Evolutionary conservation across 176 grass and related monocot genomes (phyloP).

Genomic region (sorghum (Sorghum bicolor)): DNA sequence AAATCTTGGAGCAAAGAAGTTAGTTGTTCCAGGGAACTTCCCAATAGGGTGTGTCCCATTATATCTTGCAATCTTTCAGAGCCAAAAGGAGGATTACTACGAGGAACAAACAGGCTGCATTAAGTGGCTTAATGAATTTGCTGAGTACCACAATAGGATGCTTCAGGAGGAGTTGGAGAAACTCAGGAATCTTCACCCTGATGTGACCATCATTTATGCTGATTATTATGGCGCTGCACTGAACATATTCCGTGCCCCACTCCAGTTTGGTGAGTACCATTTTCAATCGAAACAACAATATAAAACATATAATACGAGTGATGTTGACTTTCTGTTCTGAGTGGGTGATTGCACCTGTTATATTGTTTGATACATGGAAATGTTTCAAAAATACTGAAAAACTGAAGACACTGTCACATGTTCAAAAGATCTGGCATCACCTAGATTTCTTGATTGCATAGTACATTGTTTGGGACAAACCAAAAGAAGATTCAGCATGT

Average conservation of each 20-base stretch:
- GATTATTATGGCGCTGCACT: constrained; percentile 82
- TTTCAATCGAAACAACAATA: neutral
- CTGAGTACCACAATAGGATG: constrained; percentile 58
- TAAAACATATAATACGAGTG: neutral
- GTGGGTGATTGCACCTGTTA: neutral
- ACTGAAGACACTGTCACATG: neutral
- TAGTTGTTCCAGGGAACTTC: constrained; percentile 82
- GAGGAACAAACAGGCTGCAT: constrained; percentile 75
- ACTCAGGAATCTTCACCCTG: constrained; percentile 56
- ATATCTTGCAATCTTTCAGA: constrained; percentile 68
- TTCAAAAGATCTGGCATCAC: neutral
- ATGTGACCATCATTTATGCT: constrained; percentile 73
- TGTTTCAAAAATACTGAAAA: neutral
- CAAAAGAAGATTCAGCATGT: neutral
- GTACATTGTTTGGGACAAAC: neutral
- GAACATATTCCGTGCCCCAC: constrained; percentile 62
- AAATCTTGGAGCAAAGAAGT: constrained; percentile 75
- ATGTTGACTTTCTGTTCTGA: neutral
- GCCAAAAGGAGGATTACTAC: constrained; percentile 62
- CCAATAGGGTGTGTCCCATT: constrained; percentile 83
- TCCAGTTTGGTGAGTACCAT: constrained; percentile 70
- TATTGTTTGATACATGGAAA: neutral
- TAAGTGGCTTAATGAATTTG: constrained; percentile 78
- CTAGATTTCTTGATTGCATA: neutral
- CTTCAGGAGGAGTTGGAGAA: constrained; percentile 58